Percentiles rank a stretch among this genome's conserved stretches.
These are phyloP conservation scores for Picea glauca DNA, from an alignment of 75 land plant genomes.

Conservation along the genomic window DNA sequence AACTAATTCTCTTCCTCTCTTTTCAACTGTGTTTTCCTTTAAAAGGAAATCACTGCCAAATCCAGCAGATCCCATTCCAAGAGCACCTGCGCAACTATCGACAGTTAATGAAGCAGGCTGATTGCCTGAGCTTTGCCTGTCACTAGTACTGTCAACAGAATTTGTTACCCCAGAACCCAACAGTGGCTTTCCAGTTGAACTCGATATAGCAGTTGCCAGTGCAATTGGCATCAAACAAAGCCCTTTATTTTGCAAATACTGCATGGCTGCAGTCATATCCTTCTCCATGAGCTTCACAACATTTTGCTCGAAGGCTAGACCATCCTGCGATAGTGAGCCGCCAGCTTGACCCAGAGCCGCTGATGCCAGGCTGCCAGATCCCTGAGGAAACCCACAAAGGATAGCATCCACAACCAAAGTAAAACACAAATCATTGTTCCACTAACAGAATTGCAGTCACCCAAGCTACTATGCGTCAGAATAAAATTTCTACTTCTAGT, in stretches of 20 bases:
- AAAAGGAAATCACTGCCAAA: constrained; percentile 1
- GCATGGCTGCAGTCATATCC: constrained; percentile 72
- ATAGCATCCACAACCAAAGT: neutral
- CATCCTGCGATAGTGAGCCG: constrained; percentile 15
- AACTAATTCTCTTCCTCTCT: neutral
- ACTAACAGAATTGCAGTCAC: too few species aligned
- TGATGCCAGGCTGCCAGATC: constrained; percentile 10
- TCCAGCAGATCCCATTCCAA: constrained; percentile 2
- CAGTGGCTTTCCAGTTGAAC: constrained; percentile 4
- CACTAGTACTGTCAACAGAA: constrained; percentile 1
- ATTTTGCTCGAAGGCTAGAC: constrained; percentile 53
- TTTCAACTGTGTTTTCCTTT: neutral
- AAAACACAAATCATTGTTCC: neutral
- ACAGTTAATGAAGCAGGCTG: neutral
- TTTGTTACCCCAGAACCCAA: neutral
- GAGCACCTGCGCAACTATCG: neutral
- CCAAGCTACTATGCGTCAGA: neutral
- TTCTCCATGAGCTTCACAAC: constrained; percentile 75
- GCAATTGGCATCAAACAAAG: constrained; percentile 84
- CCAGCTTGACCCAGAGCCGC: constrained; percentile 5
- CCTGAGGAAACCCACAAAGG: neutral
- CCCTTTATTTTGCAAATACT: constrained; percentile 74
- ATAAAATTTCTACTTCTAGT: neutral
- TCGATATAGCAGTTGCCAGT: constrained; percentile 54
- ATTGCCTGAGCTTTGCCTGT: neutral